Evolutionary conservation across 225 moss, liverwort and hornwort species (phyloP).

Genomic region (Straminergon stramineum): DNA sequence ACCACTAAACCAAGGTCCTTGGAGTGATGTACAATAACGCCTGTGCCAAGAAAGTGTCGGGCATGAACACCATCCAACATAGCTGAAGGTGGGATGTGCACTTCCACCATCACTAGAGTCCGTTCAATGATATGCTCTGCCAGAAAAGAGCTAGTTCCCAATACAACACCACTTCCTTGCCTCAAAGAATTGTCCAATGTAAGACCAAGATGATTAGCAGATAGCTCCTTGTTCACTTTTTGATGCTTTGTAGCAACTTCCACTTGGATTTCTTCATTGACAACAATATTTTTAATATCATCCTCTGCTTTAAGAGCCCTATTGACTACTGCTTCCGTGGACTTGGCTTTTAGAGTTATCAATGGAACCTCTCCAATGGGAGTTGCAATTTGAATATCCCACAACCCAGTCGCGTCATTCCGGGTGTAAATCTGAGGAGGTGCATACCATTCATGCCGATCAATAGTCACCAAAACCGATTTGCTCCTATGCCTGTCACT

Average conservation of each 20-base stretch:
- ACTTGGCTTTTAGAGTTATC: not conserved
- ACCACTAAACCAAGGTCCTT: constrained; percentile 65
- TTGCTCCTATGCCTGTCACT: constrained; percentile 81
- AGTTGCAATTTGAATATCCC: constrained; percentile 54
- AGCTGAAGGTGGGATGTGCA: constrained; percentile 82
- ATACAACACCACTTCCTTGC: constrained; percentile 30
- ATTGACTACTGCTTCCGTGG: not conserved
- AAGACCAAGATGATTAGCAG: not conserved
- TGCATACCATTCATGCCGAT: constrained; percentile 88
- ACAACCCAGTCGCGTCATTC: constrained; percentile 69
- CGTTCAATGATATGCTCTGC: constrained; percentile 84
- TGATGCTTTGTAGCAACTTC: constrained; percentile 31
- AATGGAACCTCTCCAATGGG: not conserved
- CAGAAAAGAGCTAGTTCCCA: constrained; percentile 47
- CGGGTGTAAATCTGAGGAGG: constrained; percentile 68
- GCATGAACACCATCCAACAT: constrained; percentile 84
- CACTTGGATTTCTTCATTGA: not conserved
- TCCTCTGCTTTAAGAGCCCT: not conserved
- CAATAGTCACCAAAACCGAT: constrained; percentile 79
- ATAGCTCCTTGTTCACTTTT: constrained; percentile 5
- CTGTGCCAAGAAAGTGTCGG: constrained; percentile 76
- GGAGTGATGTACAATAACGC: constrained; percentile 78
- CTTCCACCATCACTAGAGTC: constrained; percentile 86
- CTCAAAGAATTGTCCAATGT: constrained; percentile 12
- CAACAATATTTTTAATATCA: not conserved